Conservation (phyloP, 78 protist species). For the slime mould (Dictyostelium discoideum) region DNA sequence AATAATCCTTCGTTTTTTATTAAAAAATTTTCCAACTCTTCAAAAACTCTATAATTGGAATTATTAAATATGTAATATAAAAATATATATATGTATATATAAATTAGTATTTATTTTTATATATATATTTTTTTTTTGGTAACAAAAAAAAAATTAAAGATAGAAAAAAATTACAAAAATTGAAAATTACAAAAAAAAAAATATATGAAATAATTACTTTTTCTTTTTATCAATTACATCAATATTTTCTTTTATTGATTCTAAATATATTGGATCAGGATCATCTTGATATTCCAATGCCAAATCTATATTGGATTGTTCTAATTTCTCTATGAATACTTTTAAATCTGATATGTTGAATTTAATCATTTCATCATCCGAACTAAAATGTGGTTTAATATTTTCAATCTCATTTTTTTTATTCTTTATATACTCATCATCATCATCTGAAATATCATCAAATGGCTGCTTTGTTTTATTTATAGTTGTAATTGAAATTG, state of each 20-base stretch:
- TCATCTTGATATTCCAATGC: constrained; percentile 45
- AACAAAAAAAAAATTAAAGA: no score
- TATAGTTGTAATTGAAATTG: background rate
- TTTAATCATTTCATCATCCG: constrained; percentile 52
- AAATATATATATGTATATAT: no score
- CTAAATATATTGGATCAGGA: constrained; percentile 35
- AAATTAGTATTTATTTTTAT: no score
- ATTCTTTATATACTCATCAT: constrained; percentile 36
- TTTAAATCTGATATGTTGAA: constrained; percentile 23
- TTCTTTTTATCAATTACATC: constrained; percentile 37
- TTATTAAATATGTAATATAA: no score
- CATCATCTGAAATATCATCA: constrained; percentile 33
- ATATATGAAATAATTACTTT: background rate
- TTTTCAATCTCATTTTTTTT: constrained; percentile 17
- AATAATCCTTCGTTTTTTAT: background rate
- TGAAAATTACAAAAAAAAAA: no score
- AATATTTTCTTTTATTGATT: constrained; percentile 45
- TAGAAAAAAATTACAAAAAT: no score
- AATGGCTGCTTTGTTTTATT: background rate
- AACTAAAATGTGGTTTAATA: constrained; percentile 16
- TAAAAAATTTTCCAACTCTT: background rate
- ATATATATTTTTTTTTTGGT: no score
- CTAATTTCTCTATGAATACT: constrained; percentile 25
- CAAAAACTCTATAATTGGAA: background rate
- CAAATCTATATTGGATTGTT: constrained; percentile 55